These are phyloP conservation scores for Colletotrichum chlorophyti DNA, from an alignment of 2,329 filamentous ascomycete genomes.

Conservation along the genomic window DNA sequence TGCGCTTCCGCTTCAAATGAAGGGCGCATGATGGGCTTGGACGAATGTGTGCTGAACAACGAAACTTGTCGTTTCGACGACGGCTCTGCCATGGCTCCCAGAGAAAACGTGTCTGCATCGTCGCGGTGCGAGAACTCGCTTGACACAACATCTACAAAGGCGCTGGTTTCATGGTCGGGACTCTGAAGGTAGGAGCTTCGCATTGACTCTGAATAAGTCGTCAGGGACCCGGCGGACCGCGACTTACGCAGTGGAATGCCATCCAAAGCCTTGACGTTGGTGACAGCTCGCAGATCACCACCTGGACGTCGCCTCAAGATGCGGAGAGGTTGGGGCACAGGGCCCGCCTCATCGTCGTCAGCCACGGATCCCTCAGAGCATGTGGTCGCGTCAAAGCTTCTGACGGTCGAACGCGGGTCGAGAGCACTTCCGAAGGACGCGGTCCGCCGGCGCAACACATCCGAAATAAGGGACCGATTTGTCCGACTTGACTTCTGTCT, in stretches of 20 bases:
- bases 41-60: constrained; percentile 67
- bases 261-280: constrained; percentile 69
- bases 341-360: constrained; percentile 48
- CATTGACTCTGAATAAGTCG: constrained; percentile 66
- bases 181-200: constrained; percentile 62
- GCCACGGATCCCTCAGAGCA: constrained; percentile 59
- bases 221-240: constrained; percentile 65
- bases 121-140: constrained; percentile 47
- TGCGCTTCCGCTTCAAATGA: constrained; percentile 92
- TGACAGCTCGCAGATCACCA: constrained; percentile 74
- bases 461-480: constrained; percentile 55
- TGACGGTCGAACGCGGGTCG: constrained; percentile 55
- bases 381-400: constrained; percentile 68
- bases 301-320: constrained; percentile 76
- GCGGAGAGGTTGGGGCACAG: constrained; percentile 61
- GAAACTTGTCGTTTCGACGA: constrained; percentile 54
- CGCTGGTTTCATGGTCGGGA: constrained; percentile 44
- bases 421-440: constrained; percentile 67
- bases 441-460: constrained; percentile 58
- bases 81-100: constrained; percentile 63
- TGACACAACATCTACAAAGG: constrained; percentile 52
- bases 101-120: constrained; percentile 58
- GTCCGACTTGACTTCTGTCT: constrained; percentile 57
- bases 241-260: constrained; percentile 56
- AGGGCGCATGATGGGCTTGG: constrained; percentile 67